A percentile compares a stretch with the other conserved stretches of the same genome.
These are phyloP conservation scores for Byssochlamys sp. DNA, from an alignment of 2,329 filamentous ascomycete genomes.

Conservation along the genomic window DNA sequence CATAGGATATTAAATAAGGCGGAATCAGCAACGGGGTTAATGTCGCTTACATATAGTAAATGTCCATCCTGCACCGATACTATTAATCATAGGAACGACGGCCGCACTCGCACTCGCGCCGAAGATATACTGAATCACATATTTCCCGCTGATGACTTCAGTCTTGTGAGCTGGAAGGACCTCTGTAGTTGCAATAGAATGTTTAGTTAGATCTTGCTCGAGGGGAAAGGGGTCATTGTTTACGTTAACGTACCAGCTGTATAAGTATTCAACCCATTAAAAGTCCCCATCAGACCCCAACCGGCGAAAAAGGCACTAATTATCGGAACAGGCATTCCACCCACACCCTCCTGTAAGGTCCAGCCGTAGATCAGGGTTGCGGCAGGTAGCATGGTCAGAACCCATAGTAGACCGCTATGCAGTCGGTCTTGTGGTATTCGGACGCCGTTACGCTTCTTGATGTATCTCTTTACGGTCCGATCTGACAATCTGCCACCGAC, in stretches of 20 bases:
- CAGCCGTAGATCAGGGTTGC: constrained; percentile 62
- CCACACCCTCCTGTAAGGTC: constrained; percentile 46
- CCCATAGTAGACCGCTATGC: constrained; percentile 47
- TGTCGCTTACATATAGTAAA: constrained; percentile 53
- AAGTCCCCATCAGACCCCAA: constrained; percentile 62
- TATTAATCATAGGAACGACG: constrained; percentile 61
- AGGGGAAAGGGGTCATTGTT: neutral
- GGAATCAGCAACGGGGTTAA: too few species aligned
- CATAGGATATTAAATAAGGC: too few species aligned
- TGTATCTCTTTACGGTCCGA: constrained; percentile 54
- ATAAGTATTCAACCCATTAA: constrained; percentile 67
- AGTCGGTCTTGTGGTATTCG: constrained; percentile 61
- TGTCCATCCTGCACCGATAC: constrained; percentile 72
- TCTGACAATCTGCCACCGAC: constrained; percentile 62
- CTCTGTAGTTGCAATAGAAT: constrained; percentile 35
- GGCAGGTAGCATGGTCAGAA: constrained; percentile 49
- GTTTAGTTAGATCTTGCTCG: neutral
- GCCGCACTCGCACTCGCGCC: constrained; percentile 60
- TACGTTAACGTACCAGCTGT: constrained; percentile 17
- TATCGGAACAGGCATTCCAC: constrained; percentile 52
- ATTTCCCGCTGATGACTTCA: constrained; percentile 72
- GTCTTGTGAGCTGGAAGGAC: constrained; percentile 44
- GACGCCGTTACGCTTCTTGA: constrained; percentile 46
- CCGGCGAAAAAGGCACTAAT: constrained; percentile 65
- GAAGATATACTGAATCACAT: constrained; percentile 66